phyloP scores from a whole-genome alignment of 164 flowering plant genomes.

The Macadamia integrifolia region DNA sequence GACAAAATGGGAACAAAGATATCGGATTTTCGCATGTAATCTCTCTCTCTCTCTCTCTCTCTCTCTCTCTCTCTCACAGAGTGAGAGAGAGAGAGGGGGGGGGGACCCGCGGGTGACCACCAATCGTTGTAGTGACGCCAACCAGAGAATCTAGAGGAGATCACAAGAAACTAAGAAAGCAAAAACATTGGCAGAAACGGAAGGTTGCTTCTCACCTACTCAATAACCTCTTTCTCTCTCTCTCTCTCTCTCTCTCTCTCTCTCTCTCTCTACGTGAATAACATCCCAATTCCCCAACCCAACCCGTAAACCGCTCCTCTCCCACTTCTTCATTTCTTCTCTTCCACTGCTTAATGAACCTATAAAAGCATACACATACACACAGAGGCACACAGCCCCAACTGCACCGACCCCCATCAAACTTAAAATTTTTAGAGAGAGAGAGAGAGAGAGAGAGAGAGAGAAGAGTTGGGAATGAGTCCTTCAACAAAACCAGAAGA shows the following conservation, averaged over 20 bases:
- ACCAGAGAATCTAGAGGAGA: conserved; percentile 32
- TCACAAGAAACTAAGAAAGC: background rate
- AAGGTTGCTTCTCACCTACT: conserved; percentile 15
- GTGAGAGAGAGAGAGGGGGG: background rate
- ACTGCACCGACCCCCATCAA: background rate
- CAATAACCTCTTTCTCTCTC: background rate
- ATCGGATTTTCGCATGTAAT: too few species aligned
- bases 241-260: too few species aligned
- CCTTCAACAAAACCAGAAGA: background rate
- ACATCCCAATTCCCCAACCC: background rate
- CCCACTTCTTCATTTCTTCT: background rate
- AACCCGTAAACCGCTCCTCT: background rate
- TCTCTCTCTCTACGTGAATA: background rate
- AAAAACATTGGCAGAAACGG: background rate
- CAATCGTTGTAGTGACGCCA: conserved; percentile 11
- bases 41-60: too few species aligned
- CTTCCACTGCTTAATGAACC: background rate
- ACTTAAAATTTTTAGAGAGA: background rate
- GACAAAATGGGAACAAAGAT: too few species aligned
- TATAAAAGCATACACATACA: background rate
- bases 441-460: background rate
- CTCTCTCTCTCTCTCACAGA: background rate
- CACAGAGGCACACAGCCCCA: background rate
- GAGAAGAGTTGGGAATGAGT: background rate
- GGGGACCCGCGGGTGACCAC: background rate